phyloP scores from a whole-genome alignment of 2,329 filamentous ascomycete genomes.

The Amesomyces nigricolor region DNA sequence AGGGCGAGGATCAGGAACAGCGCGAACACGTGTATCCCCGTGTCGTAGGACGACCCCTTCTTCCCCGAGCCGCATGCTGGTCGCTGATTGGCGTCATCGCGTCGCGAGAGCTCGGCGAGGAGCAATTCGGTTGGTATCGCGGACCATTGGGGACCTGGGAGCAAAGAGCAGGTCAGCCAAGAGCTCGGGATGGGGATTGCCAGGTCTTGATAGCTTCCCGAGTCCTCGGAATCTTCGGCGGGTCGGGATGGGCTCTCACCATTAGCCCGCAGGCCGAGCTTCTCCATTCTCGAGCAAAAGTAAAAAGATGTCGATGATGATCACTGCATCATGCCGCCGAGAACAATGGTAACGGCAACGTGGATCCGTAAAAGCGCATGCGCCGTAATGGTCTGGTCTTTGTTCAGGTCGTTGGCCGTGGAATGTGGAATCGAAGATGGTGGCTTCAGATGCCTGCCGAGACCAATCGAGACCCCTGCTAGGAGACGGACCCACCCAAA shows the following conservation, averaged over 20 bases:
- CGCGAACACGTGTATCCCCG: conserved; percentile 60
- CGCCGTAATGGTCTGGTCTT: conserved; percentile 1
- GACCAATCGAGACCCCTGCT: background rate
- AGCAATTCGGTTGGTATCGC: conserved; percentile 48
- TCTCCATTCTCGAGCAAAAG: conserved; percentile 18
- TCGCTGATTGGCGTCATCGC: conserved; percentile 35
- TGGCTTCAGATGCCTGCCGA: background rate
- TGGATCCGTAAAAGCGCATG: conserved; percentile 5
- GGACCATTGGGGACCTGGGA: conserved; percentile 38
- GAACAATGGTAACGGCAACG: background rate
- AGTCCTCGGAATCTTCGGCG: background rate
- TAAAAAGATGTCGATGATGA: background rate
- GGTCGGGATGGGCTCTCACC: conserved; percentile 9
- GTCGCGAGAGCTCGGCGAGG: conserved; percentile 47
- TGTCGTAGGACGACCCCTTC: conserved; percentile 54
- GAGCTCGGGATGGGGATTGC: background rate
- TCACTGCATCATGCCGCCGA: conserved; percentile 12
- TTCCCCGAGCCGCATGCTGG: conserved; percentile 49
- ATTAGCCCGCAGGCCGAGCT: conserved; percentile 8
- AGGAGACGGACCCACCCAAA: background rate
- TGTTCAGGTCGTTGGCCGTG: too few species aligned
- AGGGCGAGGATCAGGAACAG: conserved; percentile 59
- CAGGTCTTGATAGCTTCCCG: background rate
- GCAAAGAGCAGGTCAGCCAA: background rate
- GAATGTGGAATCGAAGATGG: background rate